A percentile compares a stretch with the other conserved stretches of the same genome.
phyloP scores from a whole-genome alignment of 257 asterid genomes.

The Solanum pinnatisectum region DNA sequence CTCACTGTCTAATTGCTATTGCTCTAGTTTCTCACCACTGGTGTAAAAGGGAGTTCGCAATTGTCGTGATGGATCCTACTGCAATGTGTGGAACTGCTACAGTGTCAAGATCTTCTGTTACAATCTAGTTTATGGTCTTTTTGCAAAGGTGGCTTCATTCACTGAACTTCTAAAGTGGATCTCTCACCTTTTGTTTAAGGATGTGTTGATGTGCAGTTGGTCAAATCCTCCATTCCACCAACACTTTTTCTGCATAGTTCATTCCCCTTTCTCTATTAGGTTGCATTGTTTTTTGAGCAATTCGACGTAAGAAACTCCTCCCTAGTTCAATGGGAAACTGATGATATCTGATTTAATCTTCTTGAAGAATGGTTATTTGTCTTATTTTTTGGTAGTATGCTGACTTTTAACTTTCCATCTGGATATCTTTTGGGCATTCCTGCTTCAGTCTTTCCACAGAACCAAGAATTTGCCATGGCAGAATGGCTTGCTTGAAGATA shows the following conservation, averaged over 20 bases:
- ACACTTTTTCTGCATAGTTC: conserved; percentile 5
- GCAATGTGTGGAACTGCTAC: conserved; percentile 21
- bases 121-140: conserved; percentile 44
- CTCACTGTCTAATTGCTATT: conserved; percentile 26
- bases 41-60: conserved; percentile 40
- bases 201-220: conserved; percentile 47
- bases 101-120: conserved; percentile 26
- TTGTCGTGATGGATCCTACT: conserved; percentile 29
- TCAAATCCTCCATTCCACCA: conserved; percentile 25
- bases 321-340: conserved; percentile 31
- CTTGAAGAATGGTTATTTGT: conserved; percentile 32
- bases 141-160: conserved; percentile 50
- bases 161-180: conserved; percentile 59
- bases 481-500: conserved; percentile 55
- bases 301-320: conserved; percentile 27
- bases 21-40: conserved; percentile 27
- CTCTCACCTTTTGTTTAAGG: conserved; percentile 48
- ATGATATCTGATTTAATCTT: conserved; percentile 47
- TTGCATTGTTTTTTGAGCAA: conserved; percentile 38
- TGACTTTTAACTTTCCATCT: conserved; percentile 37
- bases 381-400: conserved; percentile 28
- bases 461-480: conserved; percentile 61
- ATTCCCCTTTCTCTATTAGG: conserved; percentile 30
- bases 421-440: conserved; percentile 44
- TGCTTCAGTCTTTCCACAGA: conserved; percentile 67